Evolutionary conservation across 495 filamentous ascomycete genomes (phyloP), one percentile per base, ranked within the genome.

Genomic region (Platismatia glauca): DNA sequence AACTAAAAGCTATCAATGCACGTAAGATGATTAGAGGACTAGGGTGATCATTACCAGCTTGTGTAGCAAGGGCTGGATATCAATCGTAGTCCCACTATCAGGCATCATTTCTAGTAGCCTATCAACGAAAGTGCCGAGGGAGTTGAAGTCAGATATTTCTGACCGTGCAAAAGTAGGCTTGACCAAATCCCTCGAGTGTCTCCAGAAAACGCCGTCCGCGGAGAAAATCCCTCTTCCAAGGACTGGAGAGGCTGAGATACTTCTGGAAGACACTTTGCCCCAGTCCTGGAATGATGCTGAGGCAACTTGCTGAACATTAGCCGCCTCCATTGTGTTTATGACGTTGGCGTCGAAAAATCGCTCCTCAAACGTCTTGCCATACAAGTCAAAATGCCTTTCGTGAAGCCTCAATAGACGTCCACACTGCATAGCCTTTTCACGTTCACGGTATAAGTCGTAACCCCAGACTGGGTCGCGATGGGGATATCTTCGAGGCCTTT

Each of bases 21-120:
- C n/a, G n/a, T n/a, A n/a, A n/a, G n/a, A n/a, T n/a, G n/a, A n/a
- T n/a, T n/a, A n/a, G n/a, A n/a, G n/a, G n/a, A n/a, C n/a, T n/a
- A n/a, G n/a, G n/a, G n/a, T n/a, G n/a, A n/a, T n/a, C n/a, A n/a
- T 86, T 55, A 87, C 70, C 29, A 73, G 62, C 9, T 37, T 31
- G 58, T 82, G 85, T 70, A 91, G 86, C 7, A 88, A 71, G 4
- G 80, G 74, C 68, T 86, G 86, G 7, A 92, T 71, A 68, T 92
- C 84, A 16, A 86, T 72, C 1, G 72, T 65, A 43, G 70, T 67
- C 0, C 81, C 77, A 66, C 84, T 78, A 7, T 57, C 65, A 0
- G 81, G 77, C 64, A 86, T 70, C 56, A 59, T 63, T 11, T 68
- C 31, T 2, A 71, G 59, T 52, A 86, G 62, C 18, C 75, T 67